Evolutionary conservation across 441 rosid genomes (phyloP).

Genomic region (Capsella rubella): DNA sequence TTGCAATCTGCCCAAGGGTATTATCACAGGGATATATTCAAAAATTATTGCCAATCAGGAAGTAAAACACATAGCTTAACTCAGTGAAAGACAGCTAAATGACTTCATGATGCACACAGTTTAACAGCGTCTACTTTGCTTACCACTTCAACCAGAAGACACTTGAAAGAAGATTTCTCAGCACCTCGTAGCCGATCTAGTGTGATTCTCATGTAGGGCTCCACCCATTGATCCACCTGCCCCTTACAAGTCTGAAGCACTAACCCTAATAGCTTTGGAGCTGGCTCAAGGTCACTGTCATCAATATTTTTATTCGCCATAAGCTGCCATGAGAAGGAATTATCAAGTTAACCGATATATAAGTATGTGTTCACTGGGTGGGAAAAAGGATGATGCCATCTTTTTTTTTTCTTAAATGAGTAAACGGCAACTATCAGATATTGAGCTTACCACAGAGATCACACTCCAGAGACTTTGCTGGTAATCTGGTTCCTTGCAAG

Average conservation of each 20-base stretch:
- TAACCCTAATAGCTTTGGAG: slow-evolving; percentile 93
- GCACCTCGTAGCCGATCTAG: slow-evolving; percentile 80
- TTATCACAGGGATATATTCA: slow-evolving; percentile 31
- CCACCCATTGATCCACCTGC: slow-evolving; percentile 96
- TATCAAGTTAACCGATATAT: slow-evolving; percentile 4
- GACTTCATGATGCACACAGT: slow-evolving; percentile 18
- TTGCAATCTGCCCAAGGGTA: slow-evolving; percentile 68
- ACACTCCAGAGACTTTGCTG: slow-evolving; percentile 95
- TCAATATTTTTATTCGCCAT: slow-evolving; percentile 90
- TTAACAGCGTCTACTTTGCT: slow-evolving; percentile 37
- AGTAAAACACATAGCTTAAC: slow-evolving; percentile 18
- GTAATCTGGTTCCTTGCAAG: slow-evolving; percentile 91
- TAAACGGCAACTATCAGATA: slow-evolving; percentile 3
- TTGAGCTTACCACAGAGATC: slow-evolving; percentile 78
- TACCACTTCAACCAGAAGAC: slow-evolving; percentile 98
- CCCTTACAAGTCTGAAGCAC: slow-evolving; percentile 97
- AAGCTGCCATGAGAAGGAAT: slow-evolving; percentile 55
- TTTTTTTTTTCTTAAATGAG: background rate
- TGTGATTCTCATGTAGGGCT: slow-evolving; percentile 86
- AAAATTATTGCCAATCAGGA: slow-evolving; percentile 19
- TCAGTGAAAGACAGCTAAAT: slow-evolving; percentile 13
- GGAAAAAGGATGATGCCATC: slow-evolving; percentile 13
- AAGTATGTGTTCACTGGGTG: background rate
- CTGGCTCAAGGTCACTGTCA: slow-evolving; percentile 91
- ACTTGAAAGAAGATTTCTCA: slow-evolving; percentile 82